Base-by-base conservation (phyloP, 2,329 filamentous ascomycete species). In the Neofusicoccum ribis region DNA sequence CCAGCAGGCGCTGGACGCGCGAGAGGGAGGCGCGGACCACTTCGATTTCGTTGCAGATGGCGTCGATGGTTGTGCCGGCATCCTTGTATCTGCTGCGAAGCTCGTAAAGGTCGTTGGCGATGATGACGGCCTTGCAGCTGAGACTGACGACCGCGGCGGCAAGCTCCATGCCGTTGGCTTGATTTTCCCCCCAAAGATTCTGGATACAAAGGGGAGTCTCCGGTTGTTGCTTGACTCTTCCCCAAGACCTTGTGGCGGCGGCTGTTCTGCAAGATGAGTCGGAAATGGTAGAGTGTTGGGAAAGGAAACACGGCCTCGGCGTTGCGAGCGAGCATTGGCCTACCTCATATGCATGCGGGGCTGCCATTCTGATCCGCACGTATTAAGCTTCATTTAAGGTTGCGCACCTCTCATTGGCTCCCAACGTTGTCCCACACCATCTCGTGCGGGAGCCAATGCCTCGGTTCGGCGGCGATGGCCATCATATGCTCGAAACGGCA, bases 41-140 rank as follows among this genome's bases (percentile, higher is more conserved):
- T 14, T 54, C 65, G n/a, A 64, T 50, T 36, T 67, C 66, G 9
- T 56, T 56, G 34, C 64, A 67, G n/a, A 67, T 47, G 14, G 64
- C 51, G 36, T 65, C 54, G 31, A 66, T 66, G 9, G 66, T 67
- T 15, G 60, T 27, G 8, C 39, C 43, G 1, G 66, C 66, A 4
- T 67, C 47, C 14, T 59, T 61, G 41, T 60, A 67, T 17, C 46
- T 62, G 17, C 20, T 17, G 1, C 51, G 58, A 5, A 67, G 46
- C 7, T 51, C 49, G 27, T 66, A 41, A n/a, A 67, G 47, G 20
- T 50, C 60, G 44, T 67, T 67, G 17, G 43, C 47, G 46, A 63
- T 6, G 17, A 27, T 17, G 20, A 63, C 31, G 20, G 59, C 59
- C 31, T 63, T 63, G 37, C 59, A 51, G 11, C 44, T 50, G 12